Evolutionary conservation across 176 grass and related monocot genomes (phyloP), one percentile per base, ranked within the genome.

Genomic region (Cenchrus purpureus): DNA sequence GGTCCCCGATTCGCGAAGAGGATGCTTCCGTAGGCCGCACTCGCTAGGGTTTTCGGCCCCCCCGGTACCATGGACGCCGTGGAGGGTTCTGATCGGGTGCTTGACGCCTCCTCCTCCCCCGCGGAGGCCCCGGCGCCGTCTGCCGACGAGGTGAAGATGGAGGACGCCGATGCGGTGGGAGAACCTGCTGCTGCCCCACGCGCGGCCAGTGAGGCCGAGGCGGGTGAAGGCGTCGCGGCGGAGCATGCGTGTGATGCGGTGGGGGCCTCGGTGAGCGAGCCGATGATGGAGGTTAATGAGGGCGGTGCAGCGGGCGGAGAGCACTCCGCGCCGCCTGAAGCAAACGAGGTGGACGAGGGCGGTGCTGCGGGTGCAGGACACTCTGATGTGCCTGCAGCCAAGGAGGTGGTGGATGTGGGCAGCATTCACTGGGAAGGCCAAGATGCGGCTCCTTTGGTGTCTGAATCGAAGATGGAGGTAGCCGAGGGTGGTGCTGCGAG

Each of bases 41-140:
- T 67, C 53, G 77, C 87, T 89, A 85, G 87, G 82, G 87, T 85
- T 89, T 68, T 80, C 70, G 82, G 34, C 16, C 12, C 46, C 16
- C 12, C 31, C 14, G 9, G 12, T 61, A 20, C 70, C 56, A 44
- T 85, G 82, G 82, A 74, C 67, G 68, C 22, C 49, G 74, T 14
- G 45, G 44, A 14, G 48, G 78, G 8, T 19, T 44, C 84, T 7
- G 79, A 61, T 79, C 84, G 20, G 79, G 7, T 8, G 9, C 51
- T 46, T 8, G 3, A 4, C 22, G 83, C 55, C 22, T 78, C 11
- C 17, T 22, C 78, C 73, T 22, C 68, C 45, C 45, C 45, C 14
- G 34, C 34, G 8, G n/a, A 42, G 22, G 40, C 44, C 19, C 56
- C 49, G 19, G 29, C 43, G 44, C 4, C 49, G n/a, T 13, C 14